Base-by-base conservation (phyloP, 2,329 filamentous ascomycete genomes). In the Teratosphaeriaceae sp. region DNA sequence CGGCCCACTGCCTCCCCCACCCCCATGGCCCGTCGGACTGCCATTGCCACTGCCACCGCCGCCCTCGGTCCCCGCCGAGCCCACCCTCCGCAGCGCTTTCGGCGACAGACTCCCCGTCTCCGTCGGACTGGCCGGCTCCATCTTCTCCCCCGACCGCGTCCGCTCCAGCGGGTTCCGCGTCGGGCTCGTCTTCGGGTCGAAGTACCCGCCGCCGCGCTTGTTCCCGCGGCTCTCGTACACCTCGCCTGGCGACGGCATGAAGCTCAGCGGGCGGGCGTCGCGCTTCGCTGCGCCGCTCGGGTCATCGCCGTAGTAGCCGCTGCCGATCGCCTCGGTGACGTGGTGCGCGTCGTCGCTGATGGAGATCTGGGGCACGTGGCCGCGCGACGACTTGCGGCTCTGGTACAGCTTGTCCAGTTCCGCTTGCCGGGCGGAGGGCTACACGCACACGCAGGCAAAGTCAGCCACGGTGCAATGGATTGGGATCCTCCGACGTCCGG, bases 341-440 rank as follows among this genome's bases (percentile, higher is more conserved):
- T 95, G 89, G 68, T 95, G 88, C 68, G 78, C 88, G 48, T 89
- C 85, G 67, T 95, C 88, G 65, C 85, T 92, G 64, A 94, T 82
- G 55, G 78, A 81, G 48, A 82, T 69, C 54, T 80, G 75, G 49
- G 78, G 71, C 53, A 68, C 68, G 67, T 82, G 79, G 53, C 76
- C 75, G 58, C 74, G 43, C 15, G 26, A 40, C 21, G 46, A 39
- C 38, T 55, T 52, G 38, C 53, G 52, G 27, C 43, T 42, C 23
- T 51, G 44, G 40, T 55, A 60, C 33, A 55, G 48, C 31, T 65
- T 63, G 53, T 72, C 69, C 44, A 71, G 64, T 56, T 72, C 68
- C 43, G 58, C 61, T 43, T 69, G 68, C 54, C 69, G 60, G 37
- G 64, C 56, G 45, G 63, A 59, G 47, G 62, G 57, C 65, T 67